These are phyloP conservation scores for Stygiomarasmius scandens DNA, from an alignment of 1,284 basidiomycete genomes.

Conservation along the genomic window DNA sequence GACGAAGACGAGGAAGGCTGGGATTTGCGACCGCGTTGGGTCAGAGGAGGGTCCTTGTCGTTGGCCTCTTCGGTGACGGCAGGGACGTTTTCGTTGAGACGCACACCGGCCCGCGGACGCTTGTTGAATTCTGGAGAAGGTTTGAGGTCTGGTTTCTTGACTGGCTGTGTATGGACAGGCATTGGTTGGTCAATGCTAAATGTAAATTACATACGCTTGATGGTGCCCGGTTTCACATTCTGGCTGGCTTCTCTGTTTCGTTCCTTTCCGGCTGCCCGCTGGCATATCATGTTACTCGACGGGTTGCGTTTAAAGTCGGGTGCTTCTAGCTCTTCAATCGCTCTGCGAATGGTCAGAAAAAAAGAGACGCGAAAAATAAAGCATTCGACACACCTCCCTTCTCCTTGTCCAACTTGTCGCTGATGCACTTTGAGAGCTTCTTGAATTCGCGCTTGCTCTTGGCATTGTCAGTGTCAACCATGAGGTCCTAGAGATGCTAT, in stretches of 20 bases:
- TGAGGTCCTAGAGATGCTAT: conserved; percentile 86
- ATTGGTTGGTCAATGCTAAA: conserved; percentile 75
- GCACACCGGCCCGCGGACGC: conserved; percentile 25
- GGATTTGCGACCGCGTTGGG: conserved; percentile 42
- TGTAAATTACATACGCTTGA: conserved; percentile 84
- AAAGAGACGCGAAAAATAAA: conserved; percentile 32
- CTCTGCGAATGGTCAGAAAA: conserved; percentile 41
- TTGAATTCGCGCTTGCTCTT: conserved; percentile 85
- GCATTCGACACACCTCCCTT: conserved; percentile 72
- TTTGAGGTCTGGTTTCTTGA: conserved; percentile 67
- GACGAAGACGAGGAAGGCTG: conserved; percentile 12
- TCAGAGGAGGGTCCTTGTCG: conserved; percentile 41
- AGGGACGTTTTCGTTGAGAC: conserved; percentile 22
- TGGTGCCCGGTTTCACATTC: conserved; percentile 63
- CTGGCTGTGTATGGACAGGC: conserved; percentile 45
- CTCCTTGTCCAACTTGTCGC: conserved; percentile 86
- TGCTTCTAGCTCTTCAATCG: conserved; percentile 78
- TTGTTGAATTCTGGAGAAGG: conserved; percentile 70
- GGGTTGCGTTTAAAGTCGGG: conserved; percentile 76
- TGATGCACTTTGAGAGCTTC: conserved; percentile 81
- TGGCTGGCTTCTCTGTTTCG: conserved; percentile 71
- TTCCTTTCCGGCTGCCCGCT: conserved; percentile 78
- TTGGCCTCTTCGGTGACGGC: conserved; percentile 31
- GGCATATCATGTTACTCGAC: conserved; percentile 73
- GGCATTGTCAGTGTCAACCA: conserved; percentile 85